phyloP scores from a whole-genome alignment of 805 yeast species.

The Lipomyces starkeyi region DNA sequence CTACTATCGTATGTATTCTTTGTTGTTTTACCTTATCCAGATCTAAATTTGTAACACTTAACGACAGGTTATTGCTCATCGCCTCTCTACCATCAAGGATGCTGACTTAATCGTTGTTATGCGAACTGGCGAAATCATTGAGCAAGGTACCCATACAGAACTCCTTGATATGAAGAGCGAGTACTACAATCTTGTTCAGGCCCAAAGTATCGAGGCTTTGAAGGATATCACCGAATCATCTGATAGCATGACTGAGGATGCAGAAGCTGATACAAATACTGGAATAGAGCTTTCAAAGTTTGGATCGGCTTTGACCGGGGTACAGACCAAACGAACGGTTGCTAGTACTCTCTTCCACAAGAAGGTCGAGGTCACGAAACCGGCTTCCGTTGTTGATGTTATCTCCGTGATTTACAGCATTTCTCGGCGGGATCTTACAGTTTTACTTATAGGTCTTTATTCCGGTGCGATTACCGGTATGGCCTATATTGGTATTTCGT shows the following conservation, averaged over 20 bases:
- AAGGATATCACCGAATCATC: conserved; percentile 14
- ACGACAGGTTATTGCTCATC: conserved; percentile 56
- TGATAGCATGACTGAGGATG: conserved; percentile 26
- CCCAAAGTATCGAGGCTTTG: conserved; percentile 38
- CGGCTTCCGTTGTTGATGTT: conserved; percentile 22
- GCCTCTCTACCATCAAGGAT: conserved; percentile 57
- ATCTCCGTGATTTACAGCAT: conserved; percentile 20
- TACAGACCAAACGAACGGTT: conserved; percentile 18
- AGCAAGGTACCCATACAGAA: conserved; percentile 47
- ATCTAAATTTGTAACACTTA: conserved; percentile 48
- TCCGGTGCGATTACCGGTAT: conserved; percentile 34
- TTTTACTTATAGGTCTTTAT: conserved; percentile 27
- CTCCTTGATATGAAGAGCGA: conserved; percentile 41
- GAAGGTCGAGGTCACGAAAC: neutral
- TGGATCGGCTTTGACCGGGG: conserved; percentile 13
- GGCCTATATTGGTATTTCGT: conserved; percentile 32
- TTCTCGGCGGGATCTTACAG: conserved; percentile 21
- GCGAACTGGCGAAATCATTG: conserved; percentile 52
- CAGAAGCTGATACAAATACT: conserved; percentile 20
- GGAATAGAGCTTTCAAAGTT: conserved; percentile 23
- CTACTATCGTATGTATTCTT: conserved; percentile 50
- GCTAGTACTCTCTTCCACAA: conserved; percentile 17
- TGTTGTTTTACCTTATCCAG: conserved; percentile 49
- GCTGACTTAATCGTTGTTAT: conserved; percentile 57
- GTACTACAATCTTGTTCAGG: conserved; percentile 42